Percentiles rank a stretch among this genome's conserved stretches.
These are phyloP conservation scores for Suillus placidus DNA, from an alignment of 768 basidiomycete genomes.

Conservation along the genomic window DNA sequence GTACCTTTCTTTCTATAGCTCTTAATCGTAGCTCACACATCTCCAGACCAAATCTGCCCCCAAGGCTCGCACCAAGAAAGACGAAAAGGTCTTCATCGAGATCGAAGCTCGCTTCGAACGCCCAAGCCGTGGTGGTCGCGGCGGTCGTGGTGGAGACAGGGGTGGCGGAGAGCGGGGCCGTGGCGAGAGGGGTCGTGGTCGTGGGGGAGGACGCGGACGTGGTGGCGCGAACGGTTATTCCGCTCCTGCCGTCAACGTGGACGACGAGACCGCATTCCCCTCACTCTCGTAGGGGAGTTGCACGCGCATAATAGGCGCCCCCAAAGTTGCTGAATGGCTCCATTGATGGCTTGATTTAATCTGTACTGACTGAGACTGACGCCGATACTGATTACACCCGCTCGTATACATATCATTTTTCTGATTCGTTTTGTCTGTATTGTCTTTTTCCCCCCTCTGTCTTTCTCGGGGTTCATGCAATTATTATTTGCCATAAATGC, in stretches of 20 bases:
- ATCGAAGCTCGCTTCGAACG: conserved; percentile 90
- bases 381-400: conserved; percentile 4
- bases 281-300: conserved; percentile 59
- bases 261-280: conserved; percentile 88
- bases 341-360: conserved; percentile 5
- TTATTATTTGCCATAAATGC: conserved; percentile 8
- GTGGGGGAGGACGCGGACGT: conserved; percentile 48
- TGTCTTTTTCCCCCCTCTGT: neutral
- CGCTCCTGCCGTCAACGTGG: conserved; percentile 59
- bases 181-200: conserved; percentile 42
- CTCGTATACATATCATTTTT: conserved; percentile 9
- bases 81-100: conserved; percentile 90
- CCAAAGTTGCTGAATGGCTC: conserved; percentile 9
- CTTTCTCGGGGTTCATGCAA: conserved; percentile 9
- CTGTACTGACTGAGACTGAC: conserved; percentile 4
- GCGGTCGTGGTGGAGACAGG: conserved; percentile 51
- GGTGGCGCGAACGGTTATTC: conserved; percentile 43
- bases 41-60: conserved; percentile 62
- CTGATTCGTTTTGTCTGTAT: conserved; percentile 1
- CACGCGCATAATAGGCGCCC: conserved; percentile 3
- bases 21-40: conserved; percentile 5
- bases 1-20: conserved; percentile 43
- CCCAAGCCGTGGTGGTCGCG: conserved; percentile 68
- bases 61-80: conserved; percentile 77
- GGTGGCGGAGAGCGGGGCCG: conserved; percentile 50